Conservation (phyloP, 257 asterid genomes). For the Ilex aquifolium region DNA sequence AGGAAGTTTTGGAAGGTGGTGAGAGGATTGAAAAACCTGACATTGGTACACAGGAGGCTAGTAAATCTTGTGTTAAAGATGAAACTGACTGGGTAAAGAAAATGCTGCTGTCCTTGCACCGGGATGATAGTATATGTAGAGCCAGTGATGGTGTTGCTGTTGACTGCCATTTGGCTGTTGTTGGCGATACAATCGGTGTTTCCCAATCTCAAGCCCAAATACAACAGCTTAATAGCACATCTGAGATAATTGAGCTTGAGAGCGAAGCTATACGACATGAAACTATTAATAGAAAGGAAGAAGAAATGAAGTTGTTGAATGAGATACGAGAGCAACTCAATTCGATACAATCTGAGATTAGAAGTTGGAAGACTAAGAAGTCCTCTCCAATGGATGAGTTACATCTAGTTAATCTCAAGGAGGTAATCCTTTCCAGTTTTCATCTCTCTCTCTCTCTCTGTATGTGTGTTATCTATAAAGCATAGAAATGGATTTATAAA, state of each 20-base stretch:
- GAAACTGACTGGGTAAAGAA: conserved; percentile 66
- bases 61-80: conserved; percentile 26
- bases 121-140: conserved; percentile 32
- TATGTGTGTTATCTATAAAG: no score
- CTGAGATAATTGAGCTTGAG: conserved; percentile 39
- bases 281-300: conserved; percentile 24
- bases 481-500: background rate
- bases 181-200: conserved; percentile 22
- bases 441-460: conserved; percentile 1
- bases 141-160: conserved; percentile 38
- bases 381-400: conserved; percentile 25
- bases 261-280: conserved; percentile 18
- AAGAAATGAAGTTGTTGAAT: conserved; percentile 52
- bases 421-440: conserved; percentile 29
- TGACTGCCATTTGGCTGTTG: conserved; percentile 32
- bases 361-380: conserved; percentile 32
- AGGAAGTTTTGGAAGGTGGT: conserved; percentile 15
- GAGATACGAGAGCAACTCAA: conserved; percentile 53
- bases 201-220: conserved; percentile 23
- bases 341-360: conserved; percentile 48
- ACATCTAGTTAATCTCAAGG: conserved; percentile 28
- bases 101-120: conserved; percentile 33
- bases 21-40: conserved; percentile 29
- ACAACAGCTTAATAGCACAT: conserved; percentile 25
- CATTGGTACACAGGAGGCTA: conserved; percentile 19